Percentiles rank a stretch among this genome's conserved stretches.
These are phyloP conservation scores for Clathrospora elynae DNA, from an alignment of 2,329 filamentous ascomycete genomes.

Conservation along the genomic window DNA sequence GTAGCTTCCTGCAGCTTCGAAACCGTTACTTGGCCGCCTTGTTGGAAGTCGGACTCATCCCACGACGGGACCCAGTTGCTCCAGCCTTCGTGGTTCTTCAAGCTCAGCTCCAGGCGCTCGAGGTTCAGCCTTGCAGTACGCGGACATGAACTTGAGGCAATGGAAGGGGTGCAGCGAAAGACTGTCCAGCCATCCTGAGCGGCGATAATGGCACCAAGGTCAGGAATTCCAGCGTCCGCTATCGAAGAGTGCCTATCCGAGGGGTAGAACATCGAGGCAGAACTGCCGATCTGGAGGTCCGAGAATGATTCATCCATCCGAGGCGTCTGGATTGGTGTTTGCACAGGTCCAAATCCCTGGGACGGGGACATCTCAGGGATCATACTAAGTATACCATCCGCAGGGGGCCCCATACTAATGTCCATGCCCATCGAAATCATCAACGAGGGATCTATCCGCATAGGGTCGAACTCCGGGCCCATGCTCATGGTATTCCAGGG, in stretches of 20 bases:
- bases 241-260: slow-evolving; percentile 51
- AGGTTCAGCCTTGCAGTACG: slow-evolving; percentile 58
- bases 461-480: slow-evolving; percentile 51
- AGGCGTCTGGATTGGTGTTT: slow-evolving; percentile 55
- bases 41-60: slow-evolving; percentile 55
- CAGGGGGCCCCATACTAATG: slow-evolving; percentile 47
- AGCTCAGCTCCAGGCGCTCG: slow-evolving; percentile 57
- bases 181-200: slow-evolving; percentile 60
- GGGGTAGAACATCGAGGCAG: slow-evolving; percentile 49
- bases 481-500: slow-evolving; percentile 55
- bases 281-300: slow-evolving; percentile 53
- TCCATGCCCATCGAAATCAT: slow-evolving; percentile 54
- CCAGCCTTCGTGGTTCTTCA: slow-evolving; percentile 59
- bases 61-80: slow-evolving; percentile 57
- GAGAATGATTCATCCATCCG: slow-evolving; percentile 55
- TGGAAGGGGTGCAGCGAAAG: slow-evolving; percentile 58
- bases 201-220: slow-evolving; percentile 56
- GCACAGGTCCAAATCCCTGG: slow-evolving; percentile 48
- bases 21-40: slow-evolving; percentile 54
- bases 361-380: slow-evolving; percentile 51
- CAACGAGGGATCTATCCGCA: slow-evolving; percentile 54
- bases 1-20: slow-evolving; percentile 60
- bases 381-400: slow-evolving; percentile 53
- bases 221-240: slow-evolving; percentile 44
- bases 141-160: slow-evolving; percentile 56